Evolutionary conservation across 2,329 filamentous ascomycete genomes (phyloP).

Genomic region (Apiospora sp.): DNA sequence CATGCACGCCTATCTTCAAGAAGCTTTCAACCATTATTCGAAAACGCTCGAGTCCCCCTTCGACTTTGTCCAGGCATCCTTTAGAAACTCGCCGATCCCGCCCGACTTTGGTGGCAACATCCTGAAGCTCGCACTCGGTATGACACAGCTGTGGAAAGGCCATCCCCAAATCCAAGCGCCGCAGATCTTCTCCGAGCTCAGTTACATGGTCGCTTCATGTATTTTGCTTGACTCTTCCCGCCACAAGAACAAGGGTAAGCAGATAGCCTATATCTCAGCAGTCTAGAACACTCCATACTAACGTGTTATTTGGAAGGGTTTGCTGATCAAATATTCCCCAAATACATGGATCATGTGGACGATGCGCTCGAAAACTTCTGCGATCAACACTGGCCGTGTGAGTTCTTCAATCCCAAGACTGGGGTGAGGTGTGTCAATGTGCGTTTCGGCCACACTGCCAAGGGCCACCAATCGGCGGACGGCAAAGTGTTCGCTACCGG

Average conservation of each 20-base stretch:
- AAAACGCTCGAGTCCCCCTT: conserved; percentile 54
- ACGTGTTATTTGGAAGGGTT: conserved; percentile 19
- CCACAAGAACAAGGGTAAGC: conserved; percentile 39
- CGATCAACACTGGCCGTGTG: conserved; percentile 55
- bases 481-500: conserved; percentile 53
- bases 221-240: conserved; percentile 56
- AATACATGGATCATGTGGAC: conserved; percentile 52
- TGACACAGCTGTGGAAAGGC: conserved; percentile 24
- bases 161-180: conserved; percentile 36
- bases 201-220: conserved; percentile 58
- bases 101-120: conserved; percentile 58
- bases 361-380: conserved; percentile 53
- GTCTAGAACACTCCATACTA: not conserved
- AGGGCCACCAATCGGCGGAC: conserved; percentile 53
- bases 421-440: conserved; percentile 47
- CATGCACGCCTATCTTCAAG: conserved; percentile 55
- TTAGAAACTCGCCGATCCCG: conserved; percentile 54
- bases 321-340: conserved; percentile 45
- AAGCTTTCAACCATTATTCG: conserved; percentile 59
- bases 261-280: not conserved
- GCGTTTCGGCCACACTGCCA: conserved; percentile 43
- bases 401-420: conserved; percentile 40
- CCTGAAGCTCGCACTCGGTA: conserved; percentile 49
- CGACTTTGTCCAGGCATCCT: conserved; percentile 57
- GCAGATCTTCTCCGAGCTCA: conserved; percentile 52